Evolutionary conservation across 2,329 filamentous ascomycete species (phyloP).

Genomic region (Monosporascus sp.): DNA sequence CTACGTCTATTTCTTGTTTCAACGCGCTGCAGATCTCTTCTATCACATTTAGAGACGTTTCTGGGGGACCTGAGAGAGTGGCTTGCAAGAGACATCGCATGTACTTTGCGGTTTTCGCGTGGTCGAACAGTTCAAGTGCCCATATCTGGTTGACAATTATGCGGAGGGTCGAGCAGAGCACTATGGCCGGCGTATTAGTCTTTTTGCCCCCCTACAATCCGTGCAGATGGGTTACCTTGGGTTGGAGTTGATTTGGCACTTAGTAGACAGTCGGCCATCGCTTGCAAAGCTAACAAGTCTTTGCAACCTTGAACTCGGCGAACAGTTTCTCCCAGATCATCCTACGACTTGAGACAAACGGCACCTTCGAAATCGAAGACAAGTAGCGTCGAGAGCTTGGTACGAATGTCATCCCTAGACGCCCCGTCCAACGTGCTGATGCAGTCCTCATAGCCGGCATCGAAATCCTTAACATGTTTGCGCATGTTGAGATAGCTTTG

Average conservation of each 20-base stretch:
- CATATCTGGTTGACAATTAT: slow-evolving; percentile 67
- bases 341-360: slow-evolving; percentile 61
- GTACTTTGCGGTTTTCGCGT: slow-evolving; percentile 64
- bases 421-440: slow-evolving; percentile 35
- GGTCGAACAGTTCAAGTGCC: slow-evolving; percentile 49
- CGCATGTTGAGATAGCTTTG: slow-evolving; percentile 59
- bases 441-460: slow-evolving; percentile 36
- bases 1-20: slow-evolving; percentile 43
- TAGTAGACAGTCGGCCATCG: slow-evolving; percentile 62
- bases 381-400: slow-evolving; percentile 61
- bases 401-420: slow-evolving; percentile 46
- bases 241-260: slow-evolving; percentile 44
- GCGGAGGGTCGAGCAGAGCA: slow-evolving; percentile 50
- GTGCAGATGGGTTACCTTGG: slow-evolving; percentile 34
- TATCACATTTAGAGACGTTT: slow-evolving; percentile 53
- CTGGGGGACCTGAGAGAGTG: slow-evolving; percentile 52
- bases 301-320: slow-evolving; percentile 40
- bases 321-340: slow-evolving; percentile 58
- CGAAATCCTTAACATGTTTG: slow-evolving; percentile 56
- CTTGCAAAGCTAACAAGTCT: slow-evolving; percentile 47
- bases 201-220: not conserved
- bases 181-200: slow-evolving; percentile 27
- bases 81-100: slow-evolving; percentile 71
- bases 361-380: slow-evolving; percentile 78
- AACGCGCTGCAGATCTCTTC: slow-evolving; percentile 57